Evolutionary conservation across 257 asterid genomes (phyloP).

Genomic region (Lithospermum erythrorhizon): DNA sequence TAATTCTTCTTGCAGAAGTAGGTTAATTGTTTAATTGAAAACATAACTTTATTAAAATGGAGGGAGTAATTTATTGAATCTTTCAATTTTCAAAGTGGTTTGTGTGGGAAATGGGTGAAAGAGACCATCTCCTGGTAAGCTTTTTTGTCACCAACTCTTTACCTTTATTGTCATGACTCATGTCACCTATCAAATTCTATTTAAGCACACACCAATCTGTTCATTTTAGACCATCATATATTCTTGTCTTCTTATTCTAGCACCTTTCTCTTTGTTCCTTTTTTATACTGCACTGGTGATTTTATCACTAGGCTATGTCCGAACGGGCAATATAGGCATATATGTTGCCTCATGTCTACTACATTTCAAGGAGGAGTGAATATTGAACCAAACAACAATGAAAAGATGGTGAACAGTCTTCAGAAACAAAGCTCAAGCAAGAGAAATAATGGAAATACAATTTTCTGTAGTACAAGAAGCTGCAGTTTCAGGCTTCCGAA

Average conservation of each 20-base stretch:
- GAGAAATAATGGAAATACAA: constrained; percentile 5
- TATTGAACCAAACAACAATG: constrained; percentile 1
- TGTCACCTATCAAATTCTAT: background rate
- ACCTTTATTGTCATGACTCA: background rate
- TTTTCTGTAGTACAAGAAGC: constrained; percentile 9
- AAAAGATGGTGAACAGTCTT: background rate
- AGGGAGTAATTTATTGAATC: too few relatives aligned
- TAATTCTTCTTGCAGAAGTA: too few relatives aligned
- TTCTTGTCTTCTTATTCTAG: background rate
- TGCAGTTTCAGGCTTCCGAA: constrained; percentile 24
- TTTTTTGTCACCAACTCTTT: background rate
- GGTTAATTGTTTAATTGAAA: too few relatives aligned
- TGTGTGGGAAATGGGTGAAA: too few relatives aligned
- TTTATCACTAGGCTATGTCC: too few relatives aligned
- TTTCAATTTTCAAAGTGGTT: too few relatives aligned
- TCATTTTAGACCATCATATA: background rate
- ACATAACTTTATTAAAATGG: too few relatives aligned
- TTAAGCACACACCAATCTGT: background rate
- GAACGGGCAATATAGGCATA: too few relatives aligned
- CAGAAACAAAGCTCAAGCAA: constrained; percentile 12
- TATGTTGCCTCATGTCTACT: constrained; percentile 11
- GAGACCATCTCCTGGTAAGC: background rate
- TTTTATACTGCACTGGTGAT: background rate
- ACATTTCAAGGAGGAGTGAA: constrained; percentile 9
- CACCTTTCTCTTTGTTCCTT: background rate